Evolutionary conservation across 768 basidiomycete species (phyloP), one percentile per base, ranked within the genome.

Genomic region (Hydnomerulius pinastri): DNA sequence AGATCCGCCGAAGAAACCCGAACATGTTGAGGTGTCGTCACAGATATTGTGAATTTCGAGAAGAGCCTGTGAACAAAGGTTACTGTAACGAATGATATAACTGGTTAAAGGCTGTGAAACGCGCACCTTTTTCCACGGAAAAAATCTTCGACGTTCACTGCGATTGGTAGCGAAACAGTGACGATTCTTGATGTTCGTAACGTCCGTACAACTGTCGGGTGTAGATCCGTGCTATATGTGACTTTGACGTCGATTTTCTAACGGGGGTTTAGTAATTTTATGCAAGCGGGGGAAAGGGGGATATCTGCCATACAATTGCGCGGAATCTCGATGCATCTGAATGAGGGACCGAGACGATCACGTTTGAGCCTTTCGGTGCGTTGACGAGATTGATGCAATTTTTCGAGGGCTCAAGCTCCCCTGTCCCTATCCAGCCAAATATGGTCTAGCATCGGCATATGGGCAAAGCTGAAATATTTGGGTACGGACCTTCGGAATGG

Each of bases 81-180:
- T 25, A 42, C 29, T 41, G 29, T 17, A 30, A n/a, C 39, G 35
- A 30, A 36, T 25, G 2, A 50, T 32, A 42, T 50, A 25, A 38
- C 29, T 41, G 18, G 33, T 46, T 21, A 49, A 50, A 44, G 20
- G 6, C 4, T 20, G 28, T 8, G 33, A 47, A 27, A 11, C 6
- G 38, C 77, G 37, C 30, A 93, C 96, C 83, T 85, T 48, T 82
- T 75, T 23, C 87, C 87, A 18, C 96, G 83, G 75, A 98, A 98
- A 69, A 92, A 95, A 65, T 99, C 97, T 69, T 98, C 90, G 0
- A 98, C 96, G 50, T 95, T 97, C 50, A 98, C 90, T 3, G 88
- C 82, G 37, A 99, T 75, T 0, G 96, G 95, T 4, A 98, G 74
- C 0, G 87, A 78, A 6, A 87, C 83, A 12, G 79, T 75, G 4